Base-by-base conservation (phyloP, 495 filamentous ascomycete genomes). In the Hypoxylon fuscum region DNA sequence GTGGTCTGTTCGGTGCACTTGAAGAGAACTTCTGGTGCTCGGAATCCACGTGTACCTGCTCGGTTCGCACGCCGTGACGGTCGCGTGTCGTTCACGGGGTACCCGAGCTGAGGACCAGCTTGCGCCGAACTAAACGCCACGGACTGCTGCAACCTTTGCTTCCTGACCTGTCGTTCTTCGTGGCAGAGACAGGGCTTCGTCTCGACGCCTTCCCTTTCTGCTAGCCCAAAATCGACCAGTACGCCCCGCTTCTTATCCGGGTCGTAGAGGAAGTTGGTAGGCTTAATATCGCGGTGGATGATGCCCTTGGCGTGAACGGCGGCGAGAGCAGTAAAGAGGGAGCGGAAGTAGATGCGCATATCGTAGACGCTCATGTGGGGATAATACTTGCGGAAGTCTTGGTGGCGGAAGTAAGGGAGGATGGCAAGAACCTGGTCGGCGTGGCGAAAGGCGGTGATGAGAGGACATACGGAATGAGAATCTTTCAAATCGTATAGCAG, bases 181-280 rank as follows among this genome's bases (percentile, higher is more conserved):
- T 85, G 81, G 71, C 91, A 95, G n/a, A 84, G 60, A 68, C 91
- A 95, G 25, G 82, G 86, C 59, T 88, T 88, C 53, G 75, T 81
- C n/a, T 94, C 90, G 32, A 81, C 83, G 6, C 88, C 89, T 65
- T 91, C 86, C 27, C 89, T 77, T 77, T 98, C 95, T 23, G 95
- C 95, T 10, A 98, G 83, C 21, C 95, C 95, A 76, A 98, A 98
- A 72, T 98, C 95, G 5, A 97, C 94, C 10, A 98, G 82, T 1
- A 98, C 95, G 12, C 95, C 95, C 50, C 91, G 87, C 64, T 85
- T 82, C 58, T 90, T 81, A 2, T 87, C 76, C 2, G 90, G 89
- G 59, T 96, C 93, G 79, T 98, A 99, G 27, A 99, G 85, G 69
- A 99, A 99, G 71, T 99, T 99, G 10, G 95, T 99, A n/a, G 95